These are phyloP conservation scores for button mushroom (Agaricus bisporus) DNA, from an alignment of 768 basidiomycete genomes.

Conservation along the genomic window DNA sequence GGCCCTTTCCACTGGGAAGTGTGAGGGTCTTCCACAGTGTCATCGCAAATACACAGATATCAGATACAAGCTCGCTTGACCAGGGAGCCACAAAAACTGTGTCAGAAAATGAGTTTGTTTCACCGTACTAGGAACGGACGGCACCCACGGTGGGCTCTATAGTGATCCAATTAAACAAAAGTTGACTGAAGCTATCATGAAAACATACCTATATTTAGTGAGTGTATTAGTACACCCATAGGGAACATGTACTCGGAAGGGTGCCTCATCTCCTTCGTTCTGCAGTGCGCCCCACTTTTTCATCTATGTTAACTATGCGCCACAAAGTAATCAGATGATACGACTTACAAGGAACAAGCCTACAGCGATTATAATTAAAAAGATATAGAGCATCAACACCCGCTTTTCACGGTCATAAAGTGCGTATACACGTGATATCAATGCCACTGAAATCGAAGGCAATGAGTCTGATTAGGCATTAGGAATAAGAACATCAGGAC, in stretches of 20 bases:
- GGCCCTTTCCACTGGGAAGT: constrained; percentile 14
- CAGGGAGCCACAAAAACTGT: constrained; percentile 30
- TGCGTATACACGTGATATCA: constrained; percentile 35
- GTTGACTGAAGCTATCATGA: background rate
- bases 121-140: background rate
- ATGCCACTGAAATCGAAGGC: background rate
- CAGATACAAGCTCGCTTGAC: constrained; percentile 32
- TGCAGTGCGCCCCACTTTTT: background rate
- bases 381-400: constrained; percentile 21
- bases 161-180: background rate
- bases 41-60: constrained; percentile 32
- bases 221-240: background rate
- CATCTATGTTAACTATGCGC: background rate
- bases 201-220: background rate
- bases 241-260: background rate
- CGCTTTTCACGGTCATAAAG: constrained; percentile 25
- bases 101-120: background rate
- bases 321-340: background rate
- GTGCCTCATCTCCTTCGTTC: background rate
- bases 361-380: constrained; percentile 19
- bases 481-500: constrained; percentile 7
- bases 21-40: constrained; percentile 30
- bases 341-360: constrained; percentile 17
- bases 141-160: background rate
- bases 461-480: background rate